Evolutionary conservation across 306 rosid species (phyloP).

Genomic region (Cucurbita pepo): DNA sequence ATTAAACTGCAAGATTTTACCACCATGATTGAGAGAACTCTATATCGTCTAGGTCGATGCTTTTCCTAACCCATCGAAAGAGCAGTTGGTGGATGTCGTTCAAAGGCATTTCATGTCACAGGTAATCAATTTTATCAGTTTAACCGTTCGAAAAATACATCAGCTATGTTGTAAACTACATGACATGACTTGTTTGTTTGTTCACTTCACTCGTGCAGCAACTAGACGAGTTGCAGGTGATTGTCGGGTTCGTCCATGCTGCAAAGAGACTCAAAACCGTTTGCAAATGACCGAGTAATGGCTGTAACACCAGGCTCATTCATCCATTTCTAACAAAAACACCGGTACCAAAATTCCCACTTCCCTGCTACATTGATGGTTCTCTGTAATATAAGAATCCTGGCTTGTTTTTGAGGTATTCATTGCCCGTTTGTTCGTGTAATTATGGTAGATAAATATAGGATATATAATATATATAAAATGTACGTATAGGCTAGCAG

Average conservation of each 20-base stretch:
- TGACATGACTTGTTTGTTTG: not conserved
- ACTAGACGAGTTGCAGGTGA: constrained; percentile 95
- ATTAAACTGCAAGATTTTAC: not conserved
- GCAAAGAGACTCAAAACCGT: constrained; percentile 83
- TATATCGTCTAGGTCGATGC: constrained; percentile 49
- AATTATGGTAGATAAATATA: constrained; percentile 1
- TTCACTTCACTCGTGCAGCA: constrained; percentile 32
- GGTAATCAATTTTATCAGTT: constrained; percentile 21
- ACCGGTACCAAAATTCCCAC: constrained; percentile 4
- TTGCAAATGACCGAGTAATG: constrained; percentile 49
- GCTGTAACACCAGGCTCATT: not conserved
- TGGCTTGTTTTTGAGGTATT: constrained; percentile 2
- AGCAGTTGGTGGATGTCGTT: constrained; percentile 78
- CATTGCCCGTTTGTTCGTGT: constrained; percentile 4
- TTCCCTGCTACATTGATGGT: not conserved
- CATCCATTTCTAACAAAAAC: constrained; percentile 2
- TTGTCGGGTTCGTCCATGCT: constrained; percentile 80
- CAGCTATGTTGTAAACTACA: no score
- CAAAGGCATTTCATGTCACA: constrained; percentile 99
- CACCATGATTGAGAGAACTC: not conserved
- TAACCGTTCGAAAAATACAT: no score
- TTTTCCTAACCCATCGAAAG: constrained; percentile 83
- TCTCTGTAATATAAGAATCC: constrained; percentile 1
- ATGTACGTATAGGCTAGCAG: not conserved
- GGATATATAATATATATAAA: not conserved